phyloP scores from a whole-genome alignment of 805 yeast genomes.

The Myxozyma udenii region DNA sequence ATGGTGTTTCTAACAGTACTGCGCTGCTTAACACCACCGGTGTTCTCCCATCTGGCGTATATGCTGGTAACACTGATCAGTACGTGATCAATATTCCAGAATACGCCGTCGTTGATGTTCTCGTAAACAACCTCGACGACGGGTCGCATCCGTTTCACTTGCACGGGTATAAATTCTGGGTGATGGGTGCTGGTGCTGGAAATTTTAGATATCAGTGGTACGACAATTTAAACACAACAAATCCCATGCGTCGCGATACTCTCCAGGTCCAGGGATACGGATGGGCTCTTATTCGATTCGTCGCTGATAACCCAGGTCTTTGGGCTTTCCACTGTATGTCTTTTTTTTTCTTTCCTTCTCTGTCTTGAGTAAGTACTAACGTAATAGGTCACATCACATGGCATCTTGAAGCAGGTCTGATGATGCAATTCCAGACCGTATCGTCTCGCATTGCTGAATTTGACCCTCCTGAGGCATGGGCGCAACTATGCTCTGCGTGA shows the following conservation, averaged over 20 bases:
- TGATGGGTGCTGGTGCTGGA: constrained; percentile 58
- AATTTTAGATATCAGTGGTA: constrained; percentile 47
- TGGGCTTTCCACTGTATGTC: constrained; percentile 85
- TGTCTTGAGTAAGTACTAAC: constrained; percentile 64
- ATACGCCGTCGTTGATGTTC: constrained; percentile 62
- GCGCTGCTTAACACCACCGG: constrained; percentile 8
- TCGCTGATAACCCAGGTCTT: constrained; percentile 85
- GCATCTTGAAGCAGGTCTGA: constrained; percentile 87
- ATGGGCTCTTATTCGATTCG: constrained; percentile 54
- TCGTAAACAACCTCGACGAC: constrained; percentile 70
- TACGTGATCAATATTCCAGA: constrained; percentile 40
- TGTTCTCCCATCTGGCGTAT: constrained; percentile 9
- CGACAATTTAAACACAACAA: constrained; percentile 42
- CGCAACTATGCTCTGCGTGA: constrained; percentile 27
- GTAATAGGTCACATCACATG: constrained; percentile 85
- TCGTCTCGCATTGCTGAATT: constrained; percentile 29
- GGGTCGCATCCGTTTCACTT: constrained; percentile 94
- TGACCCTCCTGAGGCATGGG: constrained; percentile 35
- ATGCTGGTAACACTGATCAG: constrained; percentile 28
- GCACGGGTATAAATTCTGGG: constrained; percentile 85
- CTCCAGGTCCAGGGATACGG: constrained; percentile 60
- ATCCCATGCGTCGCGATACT: constrained; percentile 67
- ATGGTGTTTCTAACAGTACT: constrained; percentile 4
- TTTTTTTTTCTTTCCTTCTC: not conserved
- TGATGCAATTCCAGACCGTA: constrained; percentile 34